These are phyloP conservation scores for Dendrostoma leiphaemia DNA, from an alignment of 2,329 filamentous ascomycete genomes.

Conservation along the genomic window DNA sequence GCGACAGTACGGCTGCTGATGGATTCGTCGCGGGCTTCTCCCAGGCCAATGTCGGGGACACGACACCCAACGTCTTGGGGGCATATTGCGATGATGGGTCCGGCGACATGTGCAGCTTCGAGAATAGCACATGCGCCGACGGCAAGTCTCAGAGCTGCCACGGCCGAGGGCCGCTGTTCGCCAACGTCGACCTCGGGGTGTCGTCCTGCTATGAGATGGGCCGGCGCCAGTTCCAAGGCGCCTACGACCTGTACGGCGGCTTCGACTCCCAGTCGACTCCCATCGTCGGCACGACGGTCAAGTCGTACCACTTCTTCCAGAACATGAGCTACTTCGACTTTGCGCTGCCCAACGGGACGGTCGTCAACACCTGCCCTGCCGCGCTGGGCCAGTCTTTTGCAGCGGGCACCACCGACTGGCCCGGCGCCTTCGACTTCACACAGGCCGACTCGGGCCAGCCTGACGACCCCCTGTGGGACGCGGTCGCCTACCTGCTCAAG, in stretches of 20 bases:
- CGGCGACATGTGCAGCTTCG: slow-evolving; percentile 64
- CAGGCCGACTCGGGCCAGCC: slow-evolving; percentile 74
- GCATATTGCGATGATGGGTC: slow-evolving; percentile 85
- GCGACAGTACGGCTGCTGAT: slow-evolving; percentile 50
- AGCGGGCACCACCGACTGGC: slow-evolving; percentile 84
- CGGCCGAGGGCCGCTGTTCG: slow-evolving; percentile 66
- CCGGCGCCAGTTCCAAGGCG: slow-evolving; percentile 61
- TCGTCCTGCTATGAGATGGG: slow-evolving; percentile 78
- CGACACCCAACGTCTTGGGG: slow-evolving; percentile 78
- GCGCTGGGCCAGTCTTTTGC: slow-evolving; percentile 88
- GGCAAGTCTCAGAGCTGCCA: slow-evolving; percentile 68
- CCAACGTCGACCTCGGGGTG: slow-evolving; percentile 65
- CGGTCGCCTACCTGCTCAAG: slow-evolving; percentile 69
- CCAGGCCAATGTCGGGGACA: slow-evolving; percentile 87
- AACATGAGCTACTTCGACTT: slow-evolving; percentile 76
- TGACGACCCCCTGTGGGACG: slow-evolving; percentile 74
- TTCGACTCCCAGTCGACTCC: slow-evolving; percentile 45
- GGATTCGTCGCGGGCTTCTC: slow-evolving; percentile 88
- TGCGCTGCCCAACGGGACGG: slow-evolving; percentile 66
- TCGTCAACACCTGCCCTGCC: slow-evolving; percentile 75
- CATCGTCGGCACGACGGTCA: slow-evolving; percentile 64
- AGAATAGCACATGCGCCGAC: slow-evolving; percentile 75
- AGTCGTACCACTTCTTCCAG: slow-evolving; percentile 77
- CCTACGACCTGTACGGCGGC: slow-evolving; percentile 48
- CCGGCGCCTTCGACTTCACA: slow-evolving; percentile 85